These are phyloP conservation scores for Calocera viscosa DNA, from an alignment of 768 basidiomycete species.

Conservation along the genomic window DNA sequence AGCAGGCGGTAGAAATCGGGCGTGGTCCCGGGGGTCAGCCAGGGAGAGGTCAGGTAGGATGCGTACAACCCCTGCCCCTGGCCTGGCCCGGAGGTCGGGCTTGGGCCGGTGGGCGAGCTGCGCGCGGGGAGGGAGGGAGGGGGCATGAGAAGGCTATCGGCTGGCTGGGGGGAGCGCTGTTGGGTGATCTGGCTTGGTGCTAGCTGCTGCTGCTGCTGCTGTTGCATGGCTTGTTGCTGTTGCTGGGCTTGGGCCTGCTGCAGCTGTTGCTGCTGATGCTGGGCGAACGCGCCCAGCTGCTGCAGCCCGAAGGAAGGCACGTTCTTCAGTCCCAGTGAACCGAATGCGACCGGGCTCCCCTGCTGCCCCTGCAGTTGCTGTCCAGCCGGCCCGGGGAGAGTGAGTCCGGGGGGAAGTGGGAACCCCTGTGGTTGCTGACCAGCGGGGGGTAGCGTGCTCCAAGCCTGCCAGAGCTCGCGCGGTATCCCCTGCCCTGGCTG, in stretches of 20 bases:
- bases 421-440: no score
- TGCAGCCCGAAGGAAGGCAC: not conserved
- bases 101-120: not conserved
- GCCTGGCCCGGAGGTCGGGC: no score
- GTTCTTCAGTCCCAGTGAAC: constrained; percentile 3
- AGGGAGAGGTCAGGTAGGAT: not conserved
- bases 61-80: not conserved
- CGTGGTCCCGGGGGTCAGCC: not conserved
- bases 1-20: not conserved
- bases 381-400: not conserved
- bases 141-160: not conserved
- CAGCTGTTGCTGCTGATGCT: not conserved
- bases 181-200: not conserved
- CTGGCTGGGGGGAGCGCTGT: not conserved
- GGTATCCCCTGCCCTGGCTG: no score
- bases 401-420: not conserved
- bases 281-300: not conserved
- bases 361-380: not conserved
- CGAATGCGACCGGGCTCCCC: not conserved
- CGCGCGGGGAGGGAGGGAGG: not conserved
- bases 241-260: not conserved
- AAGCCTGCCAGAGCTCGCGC: no score
- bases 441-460: no score
- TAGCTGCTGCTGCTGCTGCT: not conserved
- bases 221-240: not conserved